Percentiles rank a stretch among this genome's conserved stretches.
phyloP scores from a whole-genome alignment of 1,139 yeast genomes.

The Diutina siamensis region DNA sequence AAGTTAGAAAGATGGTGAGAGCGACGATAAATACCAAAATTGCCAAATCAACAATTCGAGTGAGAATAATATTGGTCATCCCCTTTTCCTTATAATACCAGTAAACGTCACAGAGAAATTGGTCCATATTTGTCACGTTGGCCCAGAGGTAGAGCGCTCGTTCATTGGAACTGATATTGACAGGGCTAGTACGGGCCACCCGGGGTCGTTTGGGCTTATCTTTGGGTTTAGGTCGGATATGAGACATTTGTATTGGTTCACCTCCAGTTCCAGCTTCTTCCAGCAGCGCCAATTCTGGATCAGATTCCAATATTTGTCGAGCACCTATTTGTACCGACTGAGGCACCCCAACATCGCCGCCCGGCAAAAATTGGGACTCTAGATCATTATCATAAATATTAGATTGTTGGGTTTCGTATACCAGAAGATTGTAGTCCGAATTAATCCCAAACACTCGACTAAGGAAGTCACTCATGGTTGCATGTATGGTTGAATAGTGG shows the following conservation, averaged over 20 bases:
- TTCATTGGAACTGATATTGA: constrained; percentile 29
- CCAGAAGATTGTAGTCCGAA: constrained; percentile 1
- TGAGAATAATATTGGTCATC: constrained; percentile 57
- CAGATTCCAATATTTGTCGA: not conserved
- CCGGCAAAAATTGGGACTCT: not conserved
- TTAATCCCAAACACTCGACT: constrained; percentile 5
- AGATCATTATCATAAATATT: not conserved
- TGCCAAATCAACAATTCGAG: constrained; percentile 52
- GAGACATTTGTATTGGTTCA: not conserved
- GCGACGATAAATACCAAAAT: constrained; percentile 70
- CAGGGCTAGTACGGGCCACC: not conserved
- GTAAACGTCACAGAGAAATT: constrained; percentile 73
- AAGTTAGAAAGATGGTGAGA: constrained; percentile 68
- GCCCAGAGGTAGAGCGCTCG: constrained; percentile 95
- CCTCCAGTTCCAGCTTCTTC: not conserved
- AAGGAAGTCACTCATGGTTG: constrained; percentile 4
- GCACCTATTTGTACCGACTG: not conserved
- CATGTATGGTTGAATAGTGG: not conserved
- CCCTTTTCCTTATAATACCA: constrained; percentile 82
- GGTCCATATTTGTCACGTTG: constrained; percentile 81
- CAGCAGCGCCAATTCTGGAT: not conserved
- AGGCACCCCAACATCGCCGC: not conserved
- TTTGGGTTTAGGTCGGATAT: not conserved
- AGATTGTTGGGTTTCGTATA: not conserved
- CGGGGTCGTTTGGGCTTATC: not conserved